Base-by-base conservation (phyloP, 495 filamentous ascomycete genomes). In the Xylaria castorea region DNA sequence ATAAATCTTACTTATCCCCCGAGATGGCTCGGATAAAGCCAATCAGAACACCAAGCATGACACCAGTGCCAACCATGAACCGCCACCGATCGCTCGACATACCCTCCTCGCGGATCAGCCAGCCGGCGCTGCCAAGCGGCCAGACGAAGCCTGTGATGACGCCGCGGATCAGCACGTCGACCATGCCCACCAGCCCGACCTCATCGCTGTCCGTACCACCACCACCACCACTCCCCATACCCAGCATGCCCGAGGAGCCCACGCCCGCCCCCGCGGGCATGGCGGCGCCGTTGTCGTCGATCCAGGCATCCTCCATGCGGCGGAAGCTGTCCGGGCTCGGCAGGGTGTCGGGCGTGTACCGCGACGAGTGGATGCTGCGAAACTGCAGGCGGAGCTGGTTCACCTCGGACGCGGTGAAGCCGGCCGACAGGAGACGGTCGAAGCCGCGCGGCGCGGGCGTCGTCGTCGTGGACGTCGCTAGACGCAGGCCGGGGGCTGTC, bases 101-200 rank as follows among this genome's bases (percentile, higher is more conserved):
- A 14, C 94, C 94, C 71, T 97, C 93, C 82, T 98, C 95, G 68
- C 94, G 85, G 61, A 94, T 85, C 79, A 95, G 80, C 94, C 94
- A 97, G 60, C 91, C 90, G 36, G 94, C 85, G 76, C 93, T 93
- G 0, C 92, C 94, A 55, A 98, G 79, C 36, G 96, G 95, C 91
- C 94, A 99, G 79, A 99, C 91, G 83, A 97, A 98, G 27, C 96
- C 96, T 77, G 94, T 93, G 34, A 96, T 82, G 76, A 92, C 94
- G 1, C 95, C 96, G 83, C 89, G 92, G 75, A 98, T 86, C 87
- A 97, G 89, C 80, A 97, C 92, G 80, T 97, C 95, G 51, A 96
- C 74, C 25, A 83, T 70, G 0, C 77, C 81, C 8, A 82, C 80
- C 3, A 78, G 71, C 9, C 79, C 77, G 42, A 83, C 82, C 25